Evolutionary conservation across 208 protist species (phyloP), one percentile per base, ranked within the genome.

Genomic region (Crithidia acanthocephali): DNA sequence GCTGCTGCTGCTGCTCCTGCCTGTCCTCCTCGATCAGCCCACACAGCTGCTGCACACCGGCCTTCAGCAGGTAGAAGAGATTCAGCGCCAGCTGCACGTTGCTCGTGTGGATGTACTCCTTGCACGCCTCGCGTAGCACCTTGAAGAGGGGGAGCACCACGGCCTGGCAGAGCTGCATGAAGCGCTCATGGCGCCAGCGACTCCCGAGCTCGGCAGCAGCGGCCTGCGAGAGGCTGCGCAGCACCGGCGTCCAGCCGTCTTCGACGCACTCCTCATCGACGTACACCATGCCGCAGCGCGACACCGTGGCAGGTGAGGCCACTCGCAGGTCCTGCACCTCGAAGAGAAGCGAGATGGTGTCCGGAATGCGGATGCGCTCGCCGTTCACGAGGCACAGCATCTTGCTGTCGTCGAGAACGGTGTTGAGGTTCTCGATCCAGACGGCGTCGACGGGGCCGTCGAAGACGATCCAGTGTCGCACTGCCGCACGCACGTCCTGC

Each of bases 351-450:
- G 94, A 87, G 66, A 97, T 91, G 20, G 87, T 93, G 47, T 86
- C 77, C 18, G 86, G 94, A 32, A 99, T 86, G 69, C 95, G 97
- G 58, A 99, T 99, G 58, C 97, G 93, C 81, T 99, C 97, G 23
- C 97, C 95, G 77, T 96, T 98, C 22, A 98, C 87, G 15, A 99
- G 89, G 77, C 98, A 99, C 18, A 99, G 92, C 87, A 98, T 98
- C 81, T 98, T 99, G 87, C 97, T 98, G 81, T 99, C 98, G 78
- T 99, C 98, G 2, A 99, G 88, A 10, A 99, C 98, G 13, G 98
- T 99, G 86, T 99, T 99, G 85, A 99, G 89, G 76, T 98, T 98
- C 75, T 99, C 98, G 86, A 99, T 99, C 98, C 98, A 99, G 25
- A 99, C 72, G 15, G 98, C 94, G 78, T 99, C 98, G 27, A 99